Base-by-base conservation (phyloP, 108 stramenopile genomes). In the Cylindrotheca fusiformis region DNA sequence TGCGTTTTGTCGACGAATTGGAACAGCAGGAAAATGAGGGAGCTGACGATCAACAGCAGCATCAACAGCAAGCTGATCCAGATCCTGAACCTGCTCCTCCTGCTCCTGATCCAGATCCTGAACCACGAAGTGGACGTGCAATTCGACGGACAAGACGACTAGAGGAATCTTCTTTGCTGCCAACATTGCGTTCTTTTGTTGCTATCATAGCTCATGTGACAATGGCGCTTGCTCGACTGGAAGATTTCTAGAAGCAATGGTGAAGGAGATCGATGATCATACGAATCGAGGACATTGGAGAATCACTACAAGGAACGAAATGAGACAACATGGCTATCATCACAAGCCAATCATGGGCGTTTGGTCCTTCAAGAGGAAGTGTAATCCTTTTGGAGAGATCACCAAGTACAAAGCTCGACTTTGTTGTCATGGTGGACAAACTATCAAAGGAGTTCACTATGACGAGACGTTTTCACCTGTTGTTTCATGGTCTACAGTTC, bases 401-500 rank as follows among this genome's bases (percentile, higher is more conserved):
- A 66, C 66, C n/a, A 80, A 78, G 33, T 81, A 64, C 44, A 81
- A 81, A 62, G 77, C 72, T 19, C 1, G 72, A 1, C 63, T 69
- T 17, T 72, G 65, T 32, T 24, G 63, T 17, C n/a, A n/a, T n/a
- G 66, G 77, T 6, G 77, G 75, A n/a, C 50, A 27, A 1, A 4
- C 19, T 2, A 19, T 44, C 4, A 24, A 64, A 64, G 57, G 49
- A 12, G 75, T 78, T 14, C 70, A 84, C 65, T 80, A 69, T 52
- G 74, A 53, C 54, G 78, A 83, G 49, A 79, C 82, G 1, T 79
- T 71, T 58, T 29, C 76, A 3, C 78, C 81, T 8, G 81, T 82
- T 3, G 74, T 82, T 0, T 58, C 71, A 20, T 76, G 79, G 75
- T 55, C 44, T 5, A 70, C 72, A 0, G 32, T 74, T 24, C 46